Evolutionary conservation across 495 filamentous ascomycete genomes (phyloP).

Genomic region (Penicillium waksmanii): DNA sequence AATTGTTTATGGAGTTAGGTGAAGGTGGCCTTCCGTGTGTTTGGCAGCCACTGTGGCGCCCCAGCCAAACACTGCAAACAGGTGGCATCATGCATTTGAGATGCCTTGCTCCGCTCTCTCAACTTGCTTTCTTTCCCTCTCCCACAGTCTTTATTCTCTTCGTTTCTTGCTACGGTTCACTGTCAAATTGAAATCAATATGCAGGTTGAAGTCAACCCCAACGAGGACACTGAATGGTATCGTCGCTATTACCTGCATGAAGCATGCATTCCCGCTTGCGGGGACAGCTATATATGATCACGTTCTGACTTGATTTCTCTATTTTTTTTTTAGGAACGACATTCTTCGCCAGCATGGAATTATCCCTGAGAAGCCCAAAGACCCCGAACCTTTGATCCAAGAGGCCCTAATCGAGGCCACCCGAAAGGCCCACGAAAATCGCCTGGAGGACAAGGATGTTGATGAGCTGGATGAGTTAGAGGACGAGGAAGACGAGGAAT

Average conservation of each 20-base stretch:
- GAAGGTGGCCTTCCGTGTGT: conserved; percentile 55
- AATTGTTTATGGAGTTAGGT: conserved; percentile 42
- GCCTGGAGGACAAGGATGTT: conserved; percentile 89
- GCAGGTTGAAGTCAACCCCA: conserved; percentile 91
- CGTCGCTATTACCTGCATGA: conserved; percentile 12
- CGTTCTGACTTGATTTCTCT: conserved; percentile 11
- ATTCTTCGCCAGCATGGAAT: conserved; percentile 95
- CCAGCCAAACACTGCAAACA: conserved; percentile 52
- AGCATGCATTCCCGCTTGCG: conserved; percentile 17
- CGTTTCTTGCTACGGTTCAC: background rate
- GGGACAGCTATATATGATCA: conserved; percentile 14
- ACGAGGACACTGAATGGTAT: conserved; percentile 98
- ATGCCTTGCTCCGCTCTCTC: conserved; percentile 9
- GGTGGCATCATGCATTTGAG: conserved; percentile 37
- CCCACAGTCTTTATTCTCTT: conserved; percentile 5
- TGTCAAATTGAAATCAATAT: conserved; percentile 48
- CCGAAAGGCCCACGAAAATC: conserved; percentile 80
- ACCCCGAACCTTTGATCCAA: conserved; percentile 90
- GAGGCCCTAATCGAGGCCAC: conserved; percentile 88
- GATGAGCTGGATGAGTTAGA: conserved; percentile 93
- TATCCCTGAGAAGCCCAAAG: conserved; percentile 94
- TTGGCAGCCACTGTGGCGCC: conserved; percentile 42
- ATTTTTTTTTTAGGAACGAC: conserved; percentile 74
- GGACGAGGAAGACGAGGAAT: conserved; percentile 91
- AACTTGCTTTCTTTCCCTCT: conserved; percentile 1